Evolutionary conservation across 306 rosid species (phyloP).

Genomic region (Canavalia ensiformis): DNA sequence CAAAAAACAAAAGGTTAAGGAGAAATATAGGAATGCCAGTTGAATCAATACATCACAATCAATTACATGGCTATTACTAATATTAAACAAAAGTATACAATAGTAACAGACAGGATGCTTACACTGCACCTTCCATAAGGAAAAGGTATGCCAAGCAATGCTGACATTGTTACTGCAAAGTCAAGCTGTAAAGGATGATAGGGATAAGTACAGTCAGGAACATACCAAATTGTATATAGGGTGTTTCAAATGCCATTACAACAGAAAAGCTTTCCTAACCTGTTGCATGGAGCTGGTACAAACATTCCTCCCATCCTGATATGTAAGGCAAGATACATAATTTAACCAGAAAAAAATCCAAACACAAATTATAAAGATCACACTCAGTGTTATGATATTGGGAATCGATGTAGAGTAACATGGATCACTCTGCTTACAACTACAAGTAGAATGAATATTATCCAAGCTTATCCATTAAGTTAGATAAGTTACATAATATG

Average conservation of each 20-base stretch:
- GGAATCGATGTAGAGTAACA: constrained; percentile 38
- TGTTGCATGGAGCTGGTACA: constrained; percentile 84
- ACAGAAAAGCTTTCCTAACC: constrained; percentile 60
- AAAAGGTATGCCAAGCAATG: constrained; percentile 90
- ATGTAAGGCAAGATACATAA: constrained; percentile 32
- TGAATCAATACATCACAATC: constrained; percentile 36
- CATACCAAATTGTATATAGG: constrained; percentile 23
- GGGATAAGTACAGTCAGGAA: constrained; percentile 44
- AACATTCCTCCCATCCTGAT: constrained; percentile 75
- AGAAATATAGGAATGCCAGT: constrained; percentile 11
- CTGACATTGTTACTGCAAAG: constrained; percentile 93
- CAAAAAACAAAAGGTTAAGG: constrained; percentile 8
- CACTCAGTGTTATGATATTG: constrained; percentile 19
- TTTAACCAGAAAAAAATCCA: constrained; percentile 32
- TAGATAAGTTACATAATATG: constrained; percentile 1
- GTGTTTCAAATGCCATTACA: constrained; percentile 32
- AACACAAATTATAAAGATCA: constrained; percentile 12
- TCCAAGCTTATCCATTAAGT: constrained; percentile 34
- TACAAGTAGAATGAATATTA: constrained; percentile 29
- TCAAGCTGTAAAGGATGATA: constrained; percentile 82
- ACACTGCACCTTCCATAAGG: constrained; percentile 99
- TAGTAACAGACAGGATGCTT: constrained; percentile 63
- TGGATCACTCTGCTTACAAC: constrained; percentile 24
- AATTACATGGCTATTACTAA: constrained; percentile 23
- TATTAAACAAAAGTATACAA: constrained; percentile 31